phyloP scores from a whole-genome alignment of 352 stramenopile species.

The Peronosclerospora sorghi region DNA sequence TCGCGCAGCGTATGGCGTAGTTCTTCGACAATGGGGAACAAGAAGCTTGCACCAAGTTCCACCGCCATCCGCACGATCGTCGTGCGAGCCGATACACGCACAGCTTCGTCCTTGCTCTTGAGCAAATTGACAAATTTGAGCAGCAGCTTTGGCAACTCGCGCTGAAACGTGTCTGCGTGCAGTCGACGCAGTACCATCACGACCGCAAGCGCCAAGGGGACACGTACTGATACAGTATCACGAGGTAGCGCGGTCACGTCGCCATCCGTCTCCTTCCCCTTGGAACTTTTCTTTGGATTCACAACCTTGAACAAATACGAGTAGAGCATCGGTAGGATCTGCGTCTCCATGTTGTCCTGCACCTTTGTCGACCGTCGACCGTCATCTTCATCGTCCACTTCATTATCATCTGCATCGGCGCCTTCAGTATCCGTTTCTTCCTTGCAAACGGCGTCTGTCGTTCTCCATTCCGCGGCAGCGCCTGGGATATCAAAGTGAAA shows the following conservation, averaged over 20 bases:
- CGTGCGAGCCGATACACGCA: conserved; percentile 84
- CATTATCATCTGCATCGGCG: conserved; percentile 5
- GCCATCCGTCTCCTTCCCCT: conserved; percentile 34
- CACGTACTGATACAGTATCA: conserved; percentile 59
- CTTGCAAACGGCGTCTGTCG: conserved; percentile 1
- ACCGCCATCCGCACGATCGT: conserved; percentile 93
- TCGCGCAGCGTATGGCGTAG: conserved; percentile 74
- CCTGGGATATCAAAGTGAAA: conserved; percentile 89
- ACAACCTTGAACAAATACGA: conserved; percentile 79
- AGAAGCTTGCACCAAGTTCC: conserved; percentile 78
- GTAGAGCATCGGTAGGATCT: conserved; percentile 81
- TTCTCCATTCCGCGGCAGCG: conserved; percentile 28
- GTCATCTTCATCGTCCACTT: conserved; percentile 15
- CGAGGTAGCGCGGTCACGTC: conserved; percentile 23
- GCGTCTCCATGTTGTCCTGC: conserved; percentile 62
- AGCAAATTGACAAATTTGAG: conserved; percentile 83
- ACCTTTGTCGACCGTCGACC: conserved; percentile 36
- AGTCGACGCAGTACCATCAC: conserved; percentile 95
- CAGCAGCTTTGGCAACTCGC: conserved; percentile 91
- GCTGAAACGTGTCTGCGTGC: conserved; percentile 81
- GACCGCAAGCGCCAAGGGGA: conserved; percentile 90
- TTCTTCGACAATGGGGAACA: conserved; percentile 79
- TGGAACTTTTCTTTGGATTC: conserved; percentile 59
- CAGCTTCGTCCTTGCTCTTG: conserved; percentile 87
- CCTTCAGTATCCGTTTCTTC: not conserved